These are phyloP conservation scores for Macrotyloma uniflorum DNA, from an alignment of 306 rosid species.

Conservation along the genomic window DNA sequence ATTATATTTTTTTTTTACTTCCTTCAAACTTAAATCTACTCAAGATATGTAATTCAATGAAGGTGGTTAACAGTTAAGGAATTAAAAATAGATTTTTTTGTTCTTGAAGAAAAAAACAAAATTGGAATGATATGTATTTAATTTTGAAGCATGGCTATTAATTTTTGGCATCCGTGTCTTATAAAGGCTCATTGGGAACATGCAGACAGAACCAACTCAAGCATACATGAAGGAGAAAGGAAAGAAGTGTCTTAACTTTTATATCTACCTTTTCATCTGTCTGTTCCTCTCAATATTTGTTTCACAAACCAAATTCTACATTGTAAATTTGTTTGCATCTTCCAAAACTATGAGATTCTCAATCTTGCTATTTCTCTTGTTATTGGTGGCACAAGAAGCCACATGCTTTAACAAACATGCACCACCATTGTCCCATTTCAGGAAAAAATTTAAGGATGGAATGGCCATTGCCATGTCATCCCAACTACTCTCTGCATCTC, in stretches of 20 bases:
- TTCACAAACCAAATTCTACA: constrained; percentile 24
- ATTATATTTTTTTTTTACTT: no score
- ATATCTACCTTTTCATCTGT: background rate
- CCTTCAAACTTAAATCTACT: no score
- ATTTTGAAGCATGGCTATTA: background rate
- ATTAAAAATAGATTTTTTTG: no score
- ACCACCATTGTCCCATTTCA: constrained; percentile 16
- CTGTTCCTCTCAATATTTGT: background rate
- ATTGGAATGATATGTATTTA: no score
- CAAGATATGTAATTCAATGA: no score
- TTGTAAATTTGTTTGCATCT: background rate
- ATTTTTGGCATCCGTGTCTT: constrained; percentile 1
- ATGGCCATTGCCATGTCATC: background rate
- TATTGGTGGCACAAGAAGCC: constrained; percentile 29
- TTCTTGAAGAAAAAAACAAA: no score
- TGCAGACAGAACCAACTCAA: constrained; percentile 23
- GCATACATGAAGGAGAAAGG: no score
- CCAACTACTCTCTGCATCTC: constrained; percentile 1
- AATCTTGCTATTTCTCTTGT: constrained; percentile 17
- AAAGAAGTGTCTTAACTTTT: background rate
- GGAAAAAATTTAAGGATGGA: constrained; percentile 18
- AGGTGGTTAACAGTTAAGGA: no score
- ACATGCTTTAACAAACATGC: constrained; percentile 21
- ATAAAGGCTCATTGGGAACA: constrained; percentile 38
- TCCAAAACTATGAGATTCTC: constrained; percentile 36